These are phyloP conservation scores for Cymbopogon citratus DNA, from an alignment of 176 grass and related monocot species.

Conservation along the genomic window DNA sequence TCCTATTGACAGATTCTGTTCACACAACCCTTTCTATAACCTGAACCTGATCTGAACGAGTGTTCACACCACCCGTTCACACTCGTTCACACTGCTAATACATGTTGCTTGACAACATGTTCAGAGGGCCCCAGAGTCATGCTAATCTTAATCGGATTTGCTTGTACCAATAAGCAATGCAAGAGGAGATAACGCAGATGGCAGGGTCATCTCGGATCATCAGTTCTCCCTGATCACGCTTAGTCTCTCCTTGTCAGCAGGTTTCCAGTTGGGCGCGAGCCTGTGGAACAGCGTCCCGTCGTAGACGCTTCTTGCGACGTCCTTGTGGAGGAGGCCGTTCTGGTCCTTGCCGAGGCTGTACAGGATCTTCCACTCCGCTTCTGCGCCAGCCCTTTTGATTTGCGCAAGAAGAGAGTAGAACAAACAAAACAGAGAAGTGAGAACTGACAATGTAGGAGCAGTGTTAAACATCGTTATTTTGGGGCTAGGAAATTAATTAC, in stretches of 20 bases:
- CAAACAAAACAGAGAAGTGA: background rate
- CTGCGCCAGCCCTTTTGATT: slow-evolving; percentile 32
- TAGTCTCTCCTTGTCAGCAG: background rate
- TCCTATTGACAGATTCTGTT: slow-evolving; percentile 25
- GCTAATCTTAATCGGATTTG: no score
- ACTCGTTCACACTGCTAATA: no score
- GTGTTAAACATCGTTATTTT: background rate
- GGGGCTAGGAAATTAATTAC: slow-evolving; percentile 18
- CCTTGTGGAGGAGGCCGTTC: slow-evolving; percentile 72
- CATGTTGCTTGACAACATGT: no score
- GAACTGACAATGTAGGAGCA: background rate
- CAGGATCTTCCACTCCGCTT: slow-evolving; percentile 57
- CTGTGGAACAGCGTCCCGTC: slow-evolving; percentile 65
- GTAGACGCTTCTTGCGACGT: slow-evolving; percentile 40
- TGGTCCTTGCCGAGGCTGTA: slow-evolving; percentile 62
- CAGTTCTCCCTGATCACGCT: background rate
- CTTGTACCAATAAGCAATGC: no score
- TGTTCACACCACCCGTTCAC: no score
- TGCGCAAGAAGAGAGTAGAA: background rate
- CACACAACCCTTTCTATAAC: background rate
- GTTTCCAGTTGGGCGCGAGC: slow-evolving; percentile 30
- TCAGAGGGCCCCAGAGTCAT: no score
- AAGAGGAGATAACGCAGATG: no score
- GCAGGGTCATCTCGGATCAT: no score
- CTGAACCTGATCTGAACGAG: no score